A percentile compares a stretch with the other conserved stretches of the same genome.
Evolutionary conservation across 352 stramenopile genomes (phyloP).

Genomic region (Phytophthora brassicae): DNA sequence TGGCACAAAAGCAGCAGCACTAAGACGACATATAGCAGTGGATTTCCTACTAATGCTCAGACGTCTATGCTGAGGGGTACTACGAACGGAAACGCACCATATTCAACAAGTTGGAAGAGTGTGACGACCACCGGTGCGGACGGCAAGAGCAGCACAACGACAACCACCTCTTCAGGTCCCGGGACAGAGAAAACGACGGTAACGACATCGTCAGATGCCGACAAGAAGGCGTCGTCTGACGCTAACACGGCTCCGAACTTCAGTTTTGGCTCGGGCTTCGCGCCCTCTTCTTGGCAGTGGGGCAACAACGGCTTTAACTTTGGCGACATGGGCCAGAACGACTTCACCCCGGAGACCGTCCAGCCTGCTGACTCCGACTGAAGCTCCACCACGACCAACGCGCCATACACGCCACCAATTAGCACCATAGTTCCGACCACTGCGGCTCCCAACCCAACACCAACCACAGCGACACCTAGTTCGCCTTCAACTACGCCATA

Average conservation of each 20-base stretch:
- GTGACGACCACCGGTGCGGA: conserved; percentile 24
- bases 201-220: conserved; percentile 25
- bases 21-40: conserved; percentile 25
- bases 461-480: conserved; percentile 8
- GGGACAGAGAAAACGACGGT: conserved; percentile 25
- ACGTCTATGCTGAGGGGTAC: conserved; percentile 10
- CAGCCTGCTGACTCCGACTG: conserved; percentile 23
- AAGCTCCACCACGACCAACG: conserved; percentile 3
- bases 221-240: conserved; percentile 4
- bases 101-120: conserved; percentile 16
- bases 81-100: conserved; percentile 2
- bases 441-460: not conserved
- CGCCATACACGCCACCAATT: conserved; percentile 7
- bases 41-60: conserved; percentile 3
- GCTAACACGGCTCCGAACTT: conserved; percentile 14
- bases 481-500: not conserved
- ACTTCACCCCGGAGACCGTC: conserved; percentile 26
- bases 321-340: conserved; percentile 12
- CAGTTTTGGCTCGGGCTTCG: conserved; percentile 15
- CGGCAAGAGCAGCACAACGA: conserved; percentile 24
- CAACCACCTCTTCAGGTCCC: conserved; percentile 23
- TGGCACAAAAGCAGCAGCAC: conserved; percentile 29
- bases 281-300: conserved; percentile 29
- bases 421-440: not conserved
- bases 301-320: conserved; percentile 33